phyloP scores from a whole-genome alignment of 192 early-diverging fungal species.

The Podochytrium sp. region DNA sequence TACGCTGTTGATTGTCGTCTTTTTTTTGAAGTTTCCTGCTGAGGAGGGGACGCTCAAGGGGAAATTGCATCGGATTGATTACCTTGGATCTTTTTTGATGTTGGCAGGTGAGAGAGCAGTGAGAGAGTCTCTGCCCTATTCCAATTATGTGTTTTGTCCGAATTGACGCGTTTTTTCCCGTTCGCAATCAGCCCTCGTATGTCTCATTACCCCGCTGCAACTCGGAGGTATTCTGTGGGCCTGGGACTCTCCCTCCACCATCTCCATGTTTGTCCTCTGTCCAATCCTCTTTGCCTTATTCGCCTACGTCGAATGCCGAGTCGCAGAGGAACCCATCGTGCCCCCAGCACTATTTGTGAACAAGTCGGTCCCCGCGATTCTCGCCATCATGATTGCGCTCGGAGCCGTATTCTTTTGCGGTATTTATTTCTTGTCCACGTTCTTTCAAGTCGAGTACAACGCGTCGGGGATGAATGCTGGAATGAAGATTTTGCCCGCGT shows the following conservation, averaged over 20 bases:
- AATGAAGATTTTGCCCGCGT: slow-evolving; percentile 70
- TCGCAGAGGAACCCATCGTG: slow-evolving; percentile 72
- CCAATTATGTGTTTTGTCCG: too few species aligned
- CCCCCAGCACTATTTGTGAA: slow-evolving; percentile 49
- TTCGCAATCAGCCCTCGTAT: slow-evolving; percentile 41
- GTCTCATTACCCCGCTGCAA: slow-evolving; percentile 67
- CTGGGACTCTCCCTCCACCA: slow-evolving; percentile 59
- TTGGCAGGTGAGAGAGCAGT: slow-evolving; percentile 4
- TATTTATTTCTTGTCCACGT: slow-evolving; percentile 72
- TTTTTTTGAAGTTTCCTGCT: slow-evolving; percentile 64
- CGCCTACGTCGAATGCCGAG: slow-evolving; percentile 59
- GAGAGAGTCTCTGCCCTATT: neutral
- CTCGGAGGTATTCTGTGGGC: slow-evolving; percentile 71
- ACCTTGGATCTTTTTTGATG: neutral
- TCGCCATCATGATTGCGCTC: slow-evolving; percentile 41
- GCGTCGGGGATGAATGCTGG: slow-evolving; percentile 72
- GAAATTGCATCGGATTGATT: slow-evolving; percentile 75
- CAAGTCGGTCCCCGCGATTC: slow-evolving; percentile 42
- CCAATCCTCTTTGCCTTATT: slow-evolving; percentile 62
- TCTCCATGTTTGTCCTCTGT: slow-evolving; percentile 68
- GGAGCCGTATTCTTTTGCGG: slow-evolving; percentile 47
- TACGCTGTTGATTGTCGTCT: slow-evolving; percentile 56
- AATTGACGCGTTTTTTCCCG: neutral
- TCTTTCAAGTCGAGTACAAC: slow-evolving; percentile 77
- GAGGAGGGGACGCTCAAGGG: slow-evolving; percentile 50